These are phyloP conservation scores for Recurvomyces mirabilis DNA, from an alignment of 495 filamentous ascomycete species.

Conservation along the genomic window DNA sequence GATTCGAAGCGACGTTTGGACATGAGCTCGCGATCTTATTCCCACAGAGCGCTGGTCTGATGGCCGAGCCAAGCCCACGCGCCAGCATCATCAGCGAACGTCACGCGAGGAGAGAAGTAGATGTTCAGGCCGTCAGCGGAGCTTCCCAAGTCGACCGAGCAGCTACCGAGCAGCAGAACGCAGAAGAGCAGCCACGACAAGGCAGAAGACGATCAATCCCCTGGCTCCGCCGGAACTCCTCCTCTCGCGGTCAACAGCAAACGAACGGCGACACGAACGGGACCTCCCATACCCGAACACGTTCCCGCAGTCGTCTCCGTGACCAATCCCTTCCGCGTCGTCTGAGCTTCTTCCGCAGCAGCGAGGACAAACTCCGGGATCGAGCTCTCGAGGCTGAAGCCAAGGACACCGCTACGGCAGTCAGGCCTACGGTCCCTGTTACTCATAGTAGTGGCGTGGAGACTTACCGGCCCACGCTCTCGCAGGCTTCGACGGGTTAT, in stretches of 20 bases:
- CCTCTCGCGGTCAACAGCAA: slow-evolving; percentile 1
- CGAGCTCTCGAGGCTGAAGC: neutral
- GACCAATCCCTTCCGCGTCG: slow-evolving; percentile 14
- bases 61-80: slow-evolving; percentile 8
- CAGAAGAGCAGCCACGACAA: slow-evolving; percentile 1
- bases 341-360: slow-evolving; percentile 16
- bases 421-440: neutral
- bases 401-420: neutral
- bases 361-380: slow-evolving; percentile 4
- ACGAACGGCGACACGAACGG: neutral
- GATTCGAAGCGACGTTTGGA: slow-evolving; percentile 51
- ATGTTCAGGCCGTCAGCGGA: neutral
- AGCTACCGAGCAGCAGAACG: neutral
- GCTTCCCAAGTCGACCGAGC: neutral
- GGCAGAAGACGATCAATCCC: slow-evolving; percentile 5
- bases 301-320: slow-evolving; percentile 12
- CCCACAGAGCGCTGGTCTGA: slow-evolving; percentile 9
- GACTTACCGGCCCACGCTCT: no score
- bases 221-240: slow-evolving; percentile 11
- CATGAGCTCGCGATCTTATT: slow-evolving; percentile 39
- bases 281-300: slow-evolving; percentile 2
- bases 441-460: neutral
- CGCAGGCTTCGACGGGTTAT: slow-evolving; percentile 24
- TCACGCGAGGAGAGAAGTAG: neutral
- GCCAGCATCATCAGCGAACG: neutral